These are phyloP conservation scores for Alternaria sp. DNA, from an alignment of 2,329 filamentous ascomycete species.

Conservation along the genomic window DNA sequence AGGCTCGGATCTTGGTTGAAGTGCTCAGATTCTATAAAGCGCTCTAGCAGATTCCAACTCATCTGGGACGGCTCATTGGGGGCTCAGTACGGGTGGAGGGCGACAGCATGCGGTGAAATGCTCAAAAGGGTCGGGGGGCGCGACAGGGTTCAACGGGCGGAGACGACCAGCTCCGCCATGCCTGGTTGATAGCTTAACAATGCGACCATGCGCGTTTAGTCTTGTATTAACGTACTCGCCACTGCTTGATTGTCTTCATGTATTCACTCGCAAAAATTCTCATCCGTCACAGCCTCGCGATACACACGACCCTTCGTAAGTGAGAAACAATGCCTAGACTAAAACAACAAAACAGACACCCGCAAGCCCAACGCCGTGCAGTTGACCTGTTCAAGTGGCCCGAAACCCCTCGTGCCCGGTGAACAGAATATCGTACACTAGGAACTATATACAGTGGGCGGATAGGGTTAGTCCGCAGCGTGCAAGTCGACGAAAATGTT, in stretches of 20 bases:
- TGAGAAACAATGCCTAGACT: background rate
- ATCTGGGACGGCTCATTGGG: conserved; percentile 56
- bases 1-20: conserved; percentile 92
- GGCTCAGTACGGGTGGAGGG: conserved; percentile 33
- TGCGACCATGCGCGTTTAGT: conserved; percentile 1
- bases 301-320: background rate
- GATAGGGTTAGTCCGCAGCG: conserved; percentile 64
- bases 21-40: conserved; percentile 92
- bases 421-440: conserved; percentile 30
- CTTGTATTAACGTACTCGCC: conserved; percentile 9
- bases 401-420: conserved; percentile 8
- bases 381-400: conserved; percentile 1
- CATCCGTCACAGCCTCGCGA: background rate
- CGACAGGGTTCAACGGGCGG: conserved; percentile 27
- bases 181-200: conserved; percentile 13
- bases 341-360: conserved; percentile 10
- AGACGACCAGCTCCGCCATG: conserved; percentile 21
- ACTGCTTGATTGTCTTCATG: background rate
- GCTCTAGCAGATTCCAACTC: conserved; percentile 84
- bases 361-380: conserved; percentile 16
- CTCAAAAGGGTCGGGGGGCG: conserved; percentile 34
- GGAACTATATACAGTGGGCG: conserved; percentile 28
- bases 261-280: background rate
- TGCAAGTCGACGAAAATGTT: conserved; percentile 97
- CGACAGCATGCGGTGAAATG: conserved; percentile 23